Evolutionary conservation across 257 asterid genomes (phyloP), one percentile per base, ranked within the genome.

Genomic region (Buddleja alternifolia): DNA sequence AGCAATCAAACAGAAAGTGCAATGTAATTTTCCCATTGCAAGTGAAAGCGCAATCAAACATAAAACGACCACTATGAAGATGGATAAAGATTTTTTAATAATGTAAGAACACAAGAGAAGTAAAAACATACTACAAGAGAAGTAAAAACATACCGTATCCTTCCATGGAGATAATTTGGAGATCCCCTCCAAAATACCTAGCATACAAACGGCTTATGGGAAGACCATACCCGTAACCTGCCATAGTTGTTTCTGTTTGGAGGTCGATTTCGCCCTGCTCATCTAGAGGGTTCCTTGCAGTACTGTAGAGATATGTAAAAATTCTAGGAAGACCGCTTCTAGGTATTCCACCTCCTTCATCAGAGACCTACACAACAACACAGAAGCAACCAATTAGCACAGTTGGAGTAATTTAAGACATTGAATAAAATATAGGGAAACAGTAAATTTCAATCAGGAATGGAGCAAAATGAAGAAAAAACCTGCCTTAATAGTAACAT

Each of bases 271-370:
- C 92, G 6, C 82, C 51, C 44, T 85, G 88, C 62, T 86, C 95
- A 36, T 86, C 90, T 64, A 87, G 80, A 42, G 95, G 92, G 70
- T 82, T 87, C 76, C 57, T 83, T 67, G 98, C 97, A 47, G 98
- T 90, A 61, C 98, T 88, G 79, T 89, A 93, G 55, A 93, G 96
- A 73, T 90, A 90, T 0, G 97, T 90, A 73, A 93, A 93, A 21
- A 93, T 85, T 75, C 64, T 93, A 6, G 96, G 86, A 51, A 90
- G 95, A 34, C 96, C 97, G 24, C 98, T 93, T 82, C 98, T 87
- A 4, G 97, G 78, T 40, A 93, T 86, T 54, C 98, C 98, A 52
- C 97, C 98, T n/a, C 98, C 98, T 87, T 93, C 97, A 72, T 93
- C 98, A 19, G 97, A 93, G 53, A 90, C 90, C 97, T 93, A 66